A percentile compares a stretch with the other conserved stretches of the same genome.
Evolutionary conservation across 352 stramenopile species (phyloP).

Genomic region (Phytopythium cucurbitacearum): DNA sequence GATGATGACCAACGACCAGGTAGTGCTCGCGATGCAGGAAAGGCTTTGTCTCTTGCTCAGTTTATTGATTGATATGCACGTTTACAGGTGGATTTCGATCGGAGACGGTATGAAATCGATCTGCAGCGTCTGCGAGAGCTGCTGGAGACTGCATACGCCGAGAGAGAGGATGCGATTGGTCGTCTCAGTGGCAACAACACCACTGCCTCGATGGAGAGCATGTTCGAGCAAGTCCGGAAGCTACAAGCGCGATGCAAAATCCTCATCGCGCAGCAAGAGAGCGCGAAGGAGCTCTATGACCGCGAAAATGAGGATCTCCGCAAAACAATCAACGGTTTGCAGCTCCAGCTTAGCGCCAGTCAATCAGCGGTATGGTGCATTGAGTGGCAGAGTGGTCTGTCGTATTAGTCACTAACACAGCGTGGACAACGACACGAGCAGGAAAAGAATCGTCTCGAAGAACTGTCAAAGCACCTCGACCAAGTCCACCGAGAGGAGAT

Average conservation of each 20-base stretch:
- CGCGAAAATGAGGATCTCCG: slow-evolving; percentile 7
- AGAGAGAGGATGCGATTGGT: slow-evolving; percentile 2
- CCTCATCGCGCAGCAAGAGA: slow-evolving; percentile 21
- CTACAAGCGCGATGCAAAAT: slow-evolving; percentile 17
- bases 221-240: slow-evolving; percentile 1
- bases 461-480: not conserved
- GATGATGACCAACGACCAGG: not conserved
- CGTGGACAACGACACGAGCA: not conserved
- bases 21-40: not conserved
- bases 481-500: not conserved
- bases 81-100: slow-evolving; percentile 2
- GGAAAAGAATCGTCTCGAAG: not conserved
- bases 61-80: no score
- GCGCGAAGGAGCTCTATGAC: slow-evolving; percentile 19
- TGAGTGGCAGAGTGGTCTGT: no score
- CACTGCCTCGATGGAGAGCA: not conserved
- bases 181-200: not conserved
- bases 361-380: not conserved
- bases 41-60: not conserved
- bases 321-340: not conserved
- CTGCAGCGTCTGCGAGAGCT: slow-evolving; percentile 5
- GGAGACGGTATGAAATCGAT: slow-evolving; percentile 3
- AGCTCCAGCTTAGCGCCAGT: not conserved
- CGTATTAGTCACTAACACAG: not conserved
- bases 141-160: slow-evolving; percentile 4